These are phyloP conservation scores for Agaricus sinodeliciosus DNA, from an alignment of 768 basidiomycete species.

Conservation along the genomic window DNA sequence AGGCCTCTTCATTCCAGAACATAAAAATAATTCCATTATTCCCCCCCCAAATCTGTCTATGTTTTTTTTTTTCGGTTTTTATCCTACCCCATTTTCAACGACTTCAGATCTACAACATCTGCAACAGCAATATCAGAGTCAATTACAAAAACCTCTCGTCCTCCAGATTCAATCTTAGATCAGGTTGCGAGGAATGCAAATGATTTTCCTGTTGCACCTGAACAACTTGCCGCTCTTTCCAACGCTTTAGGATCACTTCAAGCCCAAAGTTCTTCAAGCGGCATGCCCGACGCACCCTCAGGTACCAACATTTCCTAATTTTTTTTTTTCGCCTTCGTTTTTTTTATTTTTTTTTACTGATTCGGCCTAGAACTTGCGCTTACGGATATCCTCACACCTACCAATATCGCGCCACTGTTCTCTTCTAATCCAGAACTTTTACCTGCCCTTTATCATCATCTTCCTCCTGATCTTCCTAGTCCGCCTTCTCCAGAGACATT, in stretches of 20 bases:
- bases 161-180: background rate
- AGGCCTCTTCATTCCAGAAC: background rate
- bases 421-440: conserved; percentile 62
- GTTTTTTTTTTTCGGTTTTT: background rate
- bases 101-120: background rate
- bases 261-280: conserved; percentile 23
- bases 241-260: conserved; percentile 40
- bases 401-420: conserved; percentile 70
- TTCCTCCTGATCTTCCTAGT: conserved; percentile 70
- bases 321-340: too few species aligned
- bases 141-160: background rate
- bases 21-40: conserved; percentile 3
- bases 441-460: conserved; percentile 67
- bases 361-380: conserved; percentile 49
- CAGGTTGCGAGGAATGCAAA: conserved; percentile 10
- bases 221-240: conserved; percentile 59
- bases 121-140: conserved; percentile 2
- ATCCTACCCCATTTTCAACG: background rate
- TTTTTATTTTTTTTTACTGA: background rate
- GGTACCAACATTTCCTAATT: conserved; percentile 18
- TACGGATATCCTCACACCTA: conserved; percentile 68
- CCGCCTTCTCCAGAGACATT: conserved; percentile 66
- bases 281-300: conserved; percentile 22
- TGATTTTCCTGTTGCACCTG: conserved; percentile 43
- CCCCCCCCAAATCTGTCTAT: too few species aligned